phyloP scores from a whole-genome alignment of 2,329 filamentous ascomycete genomes.

The Sarocladiaceae sp. region DNA sequence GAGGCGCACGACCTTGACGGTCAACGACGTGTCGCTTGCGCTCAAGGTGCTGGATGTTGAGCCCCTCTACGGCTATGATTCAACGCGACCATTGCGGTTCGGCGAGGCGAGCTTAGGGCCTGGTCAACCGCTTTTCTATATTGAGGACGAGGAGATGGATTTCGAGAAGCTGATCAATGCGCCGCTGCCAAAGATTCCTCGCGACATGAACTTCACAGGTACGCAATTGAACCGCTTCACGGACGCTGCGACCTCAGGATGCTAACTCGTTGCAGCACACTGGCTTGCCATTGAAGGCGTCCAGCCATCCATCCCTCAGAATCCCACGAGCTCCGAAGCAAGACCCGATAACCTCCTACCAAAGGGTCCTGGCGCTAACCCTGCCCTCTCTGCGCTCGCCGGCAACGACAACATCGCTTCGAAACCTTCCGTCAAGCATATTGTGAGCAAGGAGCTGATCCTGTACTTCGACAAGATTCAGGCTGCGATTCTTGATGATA shows the following conservation, averaged over 20 bases:
- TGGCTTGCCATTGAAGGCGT: conserved; percentile 98
- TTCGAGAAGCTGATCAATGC: conserved; percentile 99
- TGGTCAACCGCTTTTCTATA: conserved; percentile 91
- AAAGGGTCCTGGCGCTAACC: conserved; percentile 84
- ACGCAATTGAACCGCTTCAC: conserved; percentile 19
- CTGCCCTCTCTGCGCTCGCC: conserved; percentile 71
- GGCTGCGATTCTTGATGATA: conserved; percentile 79
- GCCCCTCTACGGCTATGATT: conserved; percentile 93
- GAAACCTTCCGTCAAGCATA: conserved; percentile 89
- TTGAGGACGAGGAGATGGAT: conserved; percentile 97
- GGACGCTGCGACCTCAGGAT: neutral
- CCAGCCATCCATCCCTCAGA: conserved; percentile 92
- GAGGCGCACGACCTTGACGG: conserved; percentile 78
- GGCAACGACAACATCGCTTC: conserved; percentile 71
- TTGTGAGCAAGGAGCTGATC: conserved; percentile 90
- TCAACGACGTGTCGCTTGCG: conserved; percentile 83
- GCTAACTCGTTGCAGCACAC: conserved; percentile 55
- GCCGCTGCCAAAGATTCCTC: conserved; percentile 85
- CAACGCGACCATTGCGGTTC: conserved; percentile 79
- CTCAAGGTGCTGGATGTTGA: conserved; percentile 85
- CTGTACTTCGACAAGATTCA: conserved; percentile 97
- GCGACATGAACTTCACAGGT: conserved; percentile 90
- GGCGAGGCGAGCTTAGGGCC: conserved; percentile 91
- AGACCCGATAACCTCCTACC: conserved; percentile 78
- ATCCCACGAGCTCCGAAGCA: conserved; percentile 81